Percentiles rank a stretch among this genome's conserved stretches.
These are phyloP conservation scores for Phanerodontia chrysosporium DNA, from an alignment of 768 basidiomycete species.

Conservation along the genomic window DNA sequence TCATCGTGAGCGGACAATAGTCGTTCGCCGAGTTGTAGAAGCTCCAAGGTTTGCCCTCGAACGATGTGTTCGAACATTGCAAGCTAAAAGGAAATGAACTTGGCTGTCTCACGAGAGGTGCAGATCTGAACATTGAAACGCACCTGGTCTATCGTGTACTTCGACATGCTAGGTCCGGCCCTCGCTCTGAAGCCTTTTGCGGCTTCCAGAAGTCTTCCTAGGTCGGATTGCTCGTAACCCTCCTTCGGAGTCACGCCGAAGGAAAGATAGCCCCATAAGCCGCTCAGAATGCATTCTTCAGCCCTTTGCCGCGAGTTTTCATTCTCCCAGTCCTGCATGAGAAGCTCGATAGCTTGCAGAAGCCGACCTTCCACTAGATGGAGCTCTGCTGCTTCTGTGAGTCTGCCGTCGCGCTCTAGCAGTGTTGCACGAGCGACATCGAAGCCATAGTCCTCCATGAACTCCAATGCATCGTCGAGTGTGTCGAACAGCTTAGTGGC, in stretches of 20 bases:
- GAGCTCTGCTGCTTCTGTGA: constrained; percentile 50
- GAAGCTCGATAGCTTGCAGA: constrained; percentile 41
- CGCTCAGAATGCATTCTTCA: constrained; percentile 36
- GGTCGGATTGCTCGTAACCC: background rate
- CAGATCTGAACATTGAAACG: background rate
- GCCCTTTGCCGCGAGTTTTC: constrained; percentile 31
- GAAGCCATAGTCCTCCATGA: constrained; percentile 49
- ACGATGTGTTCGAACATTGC: constrained; percentile 30
- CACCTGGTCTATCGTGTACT: background rate
- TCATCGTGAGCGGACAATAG: constrained; percentile 22
- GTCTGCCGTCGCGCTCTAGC: constrained; percentile 37
- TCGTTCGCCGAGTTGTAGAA: constrained; percentile 29
- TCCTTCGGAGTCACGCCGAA: background rate
- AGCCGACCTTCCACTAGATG: constrained; percentile 39
- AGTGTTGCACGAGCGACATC: constrained; percentile 45
- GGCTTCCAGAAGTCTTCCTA: background rate
- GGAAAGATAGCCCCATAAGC: constrained; percentile 6
- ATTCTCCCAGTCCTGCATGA: constrained; percentile 33
- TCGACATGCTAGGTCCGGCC: background rate
- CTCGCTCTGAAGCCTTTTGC: background rate
- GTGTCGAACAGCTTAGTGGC: constrained; percentile 44
- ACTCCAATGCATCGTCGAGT: constrained; percentile 52
- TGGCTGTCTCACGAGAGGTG: background rate
- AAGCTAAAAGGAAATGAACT: background rate
- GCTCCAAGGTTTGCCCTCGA: constrained; percentile 16